Evolutionary conservation across 140 eudicot species (phyloP), one percentile per base, ranked within the genome.

Genomic region (Senecio squalidus): DNA sequence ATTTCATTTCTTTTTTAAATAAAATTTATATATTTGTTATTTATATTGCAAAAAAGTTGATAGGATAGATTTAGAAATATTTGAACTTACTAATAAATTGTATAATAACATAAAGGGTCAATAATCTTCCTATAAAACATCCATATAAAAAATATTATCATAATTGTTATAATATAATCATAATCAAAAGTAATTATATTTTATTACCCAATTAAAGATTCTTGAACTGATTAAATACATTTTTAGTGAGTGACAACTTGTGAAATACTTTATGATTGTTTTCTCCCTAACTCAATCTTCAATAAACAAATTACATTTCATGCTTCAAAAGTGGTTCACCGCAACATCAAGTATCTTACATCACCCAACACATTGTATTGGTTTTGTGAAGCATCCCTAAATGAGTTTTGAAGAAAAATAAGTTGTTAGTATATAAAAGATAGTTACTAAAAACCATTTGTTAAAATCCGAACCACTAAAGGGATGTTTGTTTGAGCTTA

Each of bases 301-400:
- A 60, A 69, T 60, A 69, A 48, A 50, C 66, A 68, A 68, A n/a
- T 39, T 50, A 38, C 23, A 36, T 25, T n/a, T 9, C 68, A 69
- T 69, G 75, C 75, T 60, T 69, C 55, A 69, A 69, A 69, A 69
- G 69, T 69, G 62, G 75, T 69, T 69, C 48, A 60, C 69, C 58
- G 36, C 36, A 69, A 50, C 54, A 59, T 69, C 67, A 58, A 54
- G 66, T 22, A 38, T 65, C 14, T 36, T 13, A 50, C 61, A 38
- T 64, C 70, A 27, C 27, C 67, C 67, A 4, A 58, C 26, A 55
- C 39, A 22, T 58, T 58, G 55, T 43, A 36, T 9, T 33, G 27
- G 39, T 50, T 59, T 50, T 8, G 34, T 36, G 61, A 49, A 36
- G 45, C 51, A 55, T n/a, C n/a, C n/a, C 6, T 7, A 5, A 5